phyloP scores from a whole-genome alignment of 163 green algal genomes.

The Prototheca wickerhamii region DNA sequence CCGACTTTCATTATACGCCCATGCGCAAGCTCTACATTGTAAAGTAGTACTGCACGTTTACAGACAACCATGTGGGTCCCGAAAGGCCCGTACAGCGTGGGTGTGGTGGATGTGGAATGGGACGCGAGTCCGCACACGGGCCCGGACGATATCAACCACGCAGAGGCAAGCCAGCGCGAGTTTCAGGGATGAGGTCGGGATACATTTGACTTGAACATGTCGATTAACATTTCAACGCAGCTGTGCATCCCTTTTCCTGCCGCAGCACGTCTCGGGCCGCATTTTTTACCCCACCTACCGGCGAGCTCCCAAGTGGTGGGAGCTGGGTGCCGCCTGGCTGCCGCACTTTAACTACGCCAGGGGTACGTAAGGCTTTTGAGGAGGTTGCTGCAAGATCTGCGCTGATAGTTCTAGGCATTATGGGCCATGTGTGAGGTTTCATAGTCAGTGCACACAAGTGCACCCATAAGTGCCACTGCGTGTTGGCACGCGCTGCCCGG shows the following conservation, averaged over 20 bases:
- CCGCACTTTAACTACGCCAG: conserved; percentile 3
- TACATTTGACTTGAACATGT: not conserved
- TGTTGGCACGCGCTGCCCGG: no score
- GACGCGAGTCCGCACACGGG: not conserved
- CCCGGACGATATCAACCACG: not conserved
- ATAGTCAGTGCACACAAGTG: not conserved
- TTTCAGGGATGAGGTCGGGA: not conserved
- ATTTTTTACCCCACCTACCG: conserved; percentile 10
- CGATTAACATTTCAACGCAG: not conserved
- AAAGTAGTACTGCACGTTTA: no score
- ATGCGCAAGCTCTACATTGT: no score
- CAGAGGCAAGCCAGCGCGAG: not conserved
- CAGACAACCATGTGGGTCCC: conserved; percentile 4
- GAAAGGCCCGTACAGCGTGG: not conserved
- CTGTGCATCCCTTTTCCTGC: no score
- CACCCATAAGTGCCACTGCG: not conserved
- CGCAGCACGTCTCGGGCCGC: conserved; percentile 5
- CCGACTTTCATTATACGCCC: no score
- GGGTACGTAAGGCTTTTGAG: no score
- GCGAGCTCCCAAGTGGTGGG: not conserved
- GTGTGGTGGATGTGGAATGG: not conserved
- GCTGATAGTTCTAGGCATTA: no score
- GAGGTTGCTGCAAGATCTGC: no score
- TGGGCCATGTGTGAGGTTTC: no score
- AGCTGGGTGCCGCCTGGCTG: not conserved